Conservation (phyloP, 2,329 filamentous ascomycete species). For the Penicillium decumbens region DNA sequence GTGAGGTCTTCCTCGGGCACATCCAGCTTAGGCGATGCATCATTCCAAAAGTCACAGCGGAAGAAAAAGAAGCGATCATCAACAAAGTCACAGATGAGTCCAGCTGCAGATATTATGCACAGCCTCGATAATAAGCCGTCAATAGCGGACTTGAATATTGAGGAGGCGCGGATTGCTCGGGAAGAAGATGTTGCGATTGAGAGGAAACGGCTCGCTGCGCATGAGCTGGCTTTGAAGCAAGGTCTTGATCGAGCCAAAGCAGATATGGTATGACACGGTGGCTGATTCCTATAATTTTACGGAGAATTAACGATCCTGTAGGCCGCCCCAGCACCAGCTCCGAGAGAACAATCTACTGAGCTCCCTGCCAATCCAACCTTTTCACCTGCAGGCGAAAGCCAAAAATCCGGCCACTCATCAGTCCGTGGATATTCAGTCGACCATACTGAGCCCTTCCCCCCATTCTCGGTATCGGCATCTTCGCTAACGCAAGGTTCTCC, state of each 20-base stretch:
- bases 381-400: constrained; percentile 9
- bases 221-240: constrained; percentile 51
- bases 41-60: constrained; percentile 43
- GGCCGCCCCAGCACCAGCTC: constrained; percentile 8
- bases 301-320: constrained; percentile 8
- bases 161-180: constrained; percentile 52
- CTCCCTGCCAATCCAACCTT: constrained; percentile 4
- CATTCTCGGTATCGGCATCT: constrained; percentile 18
- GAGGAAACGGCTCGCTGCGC: constrained; percentile 52
- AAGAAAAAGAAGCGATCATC: constrained; percentile 34
- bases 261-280: constrained; percentile 26
- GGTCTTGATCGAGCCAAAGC: constrained; percentile 42
- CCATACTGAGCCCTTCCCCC: constrained; percentile 34
- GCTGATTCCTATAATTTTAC: fast-evolving
- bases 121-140: constrained; percentile 43
- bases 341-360: constrained; percentile 4
- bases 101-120: constrained; percentile 28
- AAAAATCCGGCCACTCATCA: constrained; percentile 7
- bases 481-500: constrained; percentile 6
- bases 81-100: constrained; percentile 24
- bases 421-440: constrained; percentile 14
- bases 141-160: constrained; percentile 52
- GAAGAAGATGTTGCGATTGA: constrained; percentile 56
- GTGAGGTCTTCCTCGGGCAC: constrained; percentile 43
- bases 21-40: constrained; percentile 44